Conservation (phyloP, 768 basidiomycete genomes). For the Mrakia hoshinonis region DNA sequence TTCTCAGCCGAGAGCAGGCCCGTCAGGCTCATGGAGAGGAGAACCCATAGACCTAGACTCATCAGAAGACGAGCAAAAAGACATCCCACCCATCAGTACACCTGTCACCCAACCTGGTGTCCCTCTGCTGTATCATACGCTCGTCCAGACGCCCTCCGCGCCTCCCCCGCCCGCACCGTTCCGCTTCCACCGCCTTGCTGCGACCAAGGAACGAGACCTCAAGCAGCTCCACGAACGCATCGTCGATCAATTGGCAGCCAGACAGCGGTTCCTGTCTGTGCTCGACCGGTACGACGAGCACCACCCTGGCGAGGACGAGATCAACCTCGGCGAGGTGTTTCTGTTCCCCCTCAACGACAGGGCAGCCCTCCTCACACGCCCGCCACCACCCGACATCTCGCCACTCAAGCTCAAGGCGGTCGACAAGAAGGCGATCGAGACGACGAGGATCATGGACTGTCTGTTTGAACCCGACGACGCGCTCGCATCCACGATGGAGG, state of each 20-base stretch:
- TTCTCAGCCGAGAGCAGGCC: neutral
- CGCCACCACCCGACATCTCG: neutral
- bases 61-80: neutral
- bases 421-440: neutral
- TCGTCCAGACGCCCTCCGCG: neutral
- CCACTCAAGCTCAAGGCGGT: neutral
- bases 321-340: neutral
- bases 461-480: neutral
- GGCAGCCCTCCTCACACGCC: neutral
- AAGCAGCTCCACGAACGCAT: neutral
- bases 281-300: neutral
- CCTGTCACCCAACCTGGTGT: neutral
- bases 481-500: neutral
- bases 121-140: neutral
- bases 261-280: neutral
- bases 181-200: neutral
- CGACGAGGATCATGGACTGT: neutral
- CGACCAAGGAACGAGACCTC: neutral
- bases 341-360: neutral
- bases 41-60: neutral
- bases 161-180: neutral
- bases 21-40: no score
- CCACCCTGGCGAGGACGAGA: neutral
- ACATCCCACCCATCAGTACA: neutral
- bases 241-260: neutral